These are phyloP conservation scores for Sechiopsis laciniata DNA, from an alignment of 306 rosid genomes.

Conservation along the genomic window DNA sequence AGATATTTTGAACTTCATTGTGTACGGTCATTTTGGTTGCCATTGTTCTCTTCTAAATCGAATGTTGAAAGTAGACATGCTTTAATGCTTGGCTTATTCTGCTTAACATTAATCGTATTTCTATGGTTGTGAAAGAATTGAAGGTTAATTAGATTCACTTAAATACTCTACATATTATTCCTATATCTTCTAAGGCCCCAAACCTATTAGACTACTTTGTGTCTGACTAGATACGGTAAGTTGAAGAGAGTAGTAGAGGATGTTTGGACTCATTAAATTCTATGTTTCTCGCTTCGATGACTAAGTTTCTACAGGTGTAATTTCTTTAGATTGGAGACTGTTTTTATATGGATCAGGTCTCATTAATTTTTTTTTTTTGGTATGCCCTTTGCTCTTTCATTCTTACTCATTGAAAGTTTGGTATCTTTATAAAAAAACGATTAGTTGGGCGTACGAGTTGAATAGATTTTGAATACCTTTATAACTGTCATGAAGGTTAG, in stretches of 20 bases:
- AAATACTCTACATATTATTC: too few relatives aligned
- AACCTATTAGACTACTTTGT: not conserved
- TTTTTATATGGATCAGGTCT: too few relatives aligned
- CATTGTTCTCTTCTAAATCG: not conserved
- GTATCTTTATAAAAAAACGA: too few relatives aligned
- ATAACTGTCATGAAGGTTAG: constrained; percentile 1
- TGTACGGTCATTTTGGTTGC: not conserved
- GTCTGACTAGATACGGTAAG: not conserved
- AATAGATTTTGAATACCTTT: not conserved
- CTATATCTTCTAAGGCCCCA: too few relatives aligned
- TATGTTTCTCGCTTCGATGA: too few relatives aligned
- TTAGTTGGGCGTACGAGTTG: not conserved
- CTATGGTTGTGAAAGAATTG: not conserved
- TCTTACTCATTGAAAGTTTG: too few relatives aligned
- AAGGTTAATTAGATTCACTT: not conserved
- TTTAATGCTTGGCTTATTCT: not conserved
- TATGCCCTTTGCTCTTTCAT: too few relatives aligned
- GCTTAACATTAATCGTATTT: not conserved
- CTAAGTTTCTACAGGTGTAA: too few relatives aligned
- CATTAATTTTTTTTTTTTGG: too few relatives aligned
- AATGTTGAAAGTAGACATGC: not conserved
- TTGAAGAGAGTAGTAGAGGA: too few relatives aligned
- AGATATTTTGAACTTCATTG: not conserved
- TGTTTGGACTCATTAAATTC: too few relatives aligned
- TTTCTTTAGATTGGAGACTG: too few relatives aligned